phyloP scores from a whole-genome alignment of 208 protist genomes.

The Acanthamoeba sp. region DNA sequence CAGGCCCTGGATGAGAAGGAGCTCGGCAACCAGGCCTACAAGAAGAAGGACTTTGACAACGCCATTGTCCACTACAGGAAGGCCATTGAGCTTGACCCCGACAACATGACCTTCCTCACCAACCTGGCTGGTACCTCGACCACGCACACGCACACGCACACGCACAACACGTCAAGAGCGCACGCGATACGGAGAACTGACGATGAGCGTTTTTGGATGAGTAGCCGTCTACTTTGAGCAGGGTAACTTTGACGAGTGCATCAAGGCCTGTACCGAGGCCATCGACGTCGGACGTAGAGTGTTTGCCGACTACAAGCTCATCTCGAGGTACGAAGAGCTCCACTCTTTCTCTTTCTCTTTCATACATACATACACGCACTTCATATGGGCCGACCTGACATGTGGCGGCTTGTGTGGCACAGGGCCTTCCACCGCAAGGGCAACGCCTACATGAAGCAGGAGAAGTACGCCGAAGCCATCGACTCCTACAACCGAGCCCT shows the following conservation, averaged over 20 bases:
- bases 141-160: too few species aligned
- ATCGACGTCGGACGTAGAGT: constrained; percentile 87
- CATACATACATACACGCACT: too few species aligned
- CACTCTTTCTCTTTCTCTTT: too few species aligned
- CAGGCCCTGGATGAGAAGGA: constrained; percentile 88
- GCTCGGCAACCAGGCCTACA: constrained; percentile 96
- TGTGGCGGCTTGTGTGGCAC: too few species aligned
- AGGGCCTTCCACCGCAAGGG: constrained; percentile 94
- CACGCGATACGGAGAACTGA: not conserved
- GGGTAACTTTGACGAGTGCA: constrained; percentile 94
- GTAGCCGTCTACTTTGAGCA: constrained; percentile 96
- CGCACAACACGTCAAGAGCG: not conserved
- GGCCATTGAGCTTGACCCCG: constrained; percentile 80
- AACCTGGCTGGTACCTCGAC: constrained; percentile 84
- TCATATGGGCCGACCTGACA: not conserved
- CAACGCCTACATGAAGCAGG: constrained; percentile 94
- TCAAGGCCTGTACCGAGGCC: constrained; percentile 93
- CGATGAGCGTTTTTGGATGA: not conserved
- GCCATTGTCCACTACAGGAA: constrained; percentile 86
- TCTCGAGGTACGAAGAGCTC: constrained; percentile 91
- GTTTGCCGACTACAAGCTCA: constrained; percentile 94
- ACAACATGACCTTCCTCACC: constrained; percentile 83
- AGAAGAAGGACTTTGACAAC: constrained; percentile 95
- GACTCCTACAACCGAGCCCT: constrained; percentile 92
- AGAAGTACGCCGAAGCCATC: constrained; percentile 96